These are phyloP conservation scores for Elaeagnus macrophylla DNA, from an alignment of 306 rosid genomes.

Conservation along the genomic window DNA sequence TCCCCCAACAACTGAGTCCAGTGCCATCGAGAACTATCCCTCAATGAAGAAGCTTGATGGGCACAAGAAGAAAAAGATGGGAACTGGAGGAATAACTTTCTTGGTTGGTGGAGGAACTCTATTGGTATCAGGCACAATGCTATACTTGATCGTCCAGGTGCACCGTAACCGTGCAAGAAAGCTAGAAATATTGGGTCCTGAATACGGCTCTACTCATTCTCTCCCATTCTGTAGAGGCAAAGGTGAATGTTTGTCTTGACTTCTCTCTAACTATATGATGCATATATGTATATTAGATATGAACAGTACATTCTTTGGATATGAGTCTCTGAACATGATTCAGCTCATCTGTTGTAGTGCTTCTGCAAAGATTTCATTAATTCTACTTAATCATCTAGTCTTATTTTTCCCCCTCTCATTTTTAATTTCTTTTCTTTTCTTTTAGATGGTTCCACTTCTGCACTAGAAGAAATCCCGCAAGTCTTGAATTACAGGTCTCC, in stretches of 20 bases:
- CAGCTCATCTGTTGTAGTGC: no score
- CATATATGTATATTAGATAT: not conserved
- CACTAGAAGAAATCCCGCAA: conserved; percentile 43
- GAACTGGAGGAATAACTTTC: conserved; percentile 69
- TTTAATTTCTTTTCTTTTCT: not conserved
- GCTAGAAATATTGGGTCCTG: conserved; percentile 27
- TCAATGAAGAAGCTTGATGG: conserved; percentile 19
- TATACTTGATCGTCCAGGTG: conserved; percentile 39
- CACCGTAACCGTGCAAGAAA: conserved; percentile 28
- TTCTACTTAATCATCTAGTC: no score
- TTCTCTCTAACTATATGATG: not conserved
- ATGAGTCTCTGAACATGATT: no score
- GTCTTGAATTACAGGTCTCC: conserved; percentile 45
- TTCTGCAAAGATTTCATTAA: no score
- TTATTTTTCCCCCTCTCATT: not conserved
- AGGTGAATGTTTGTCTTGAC: conserved; percentile 36
- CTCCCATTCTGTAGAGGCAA: conserved; percentile 31
- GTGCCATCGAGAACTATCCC: conserved; percentile 57
- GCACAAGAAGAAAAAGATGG: conserved; percentile 42
- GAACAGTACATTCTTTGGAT: no score
- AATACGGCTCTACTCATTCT: conserved; percentile 25
- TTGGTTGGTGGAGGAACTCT: conserved; percentile 62
- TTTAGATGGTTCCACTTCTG: conserved; percentile 30
- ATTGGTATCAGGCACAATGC: conserved; percentile 49
- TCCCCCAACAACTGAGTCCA: conserved; percentile 67